Evolutionary conservation across 768 basidiomycete genomes (phyloP).

Genomic region (Cyclocybe cylindracea): DNA sequence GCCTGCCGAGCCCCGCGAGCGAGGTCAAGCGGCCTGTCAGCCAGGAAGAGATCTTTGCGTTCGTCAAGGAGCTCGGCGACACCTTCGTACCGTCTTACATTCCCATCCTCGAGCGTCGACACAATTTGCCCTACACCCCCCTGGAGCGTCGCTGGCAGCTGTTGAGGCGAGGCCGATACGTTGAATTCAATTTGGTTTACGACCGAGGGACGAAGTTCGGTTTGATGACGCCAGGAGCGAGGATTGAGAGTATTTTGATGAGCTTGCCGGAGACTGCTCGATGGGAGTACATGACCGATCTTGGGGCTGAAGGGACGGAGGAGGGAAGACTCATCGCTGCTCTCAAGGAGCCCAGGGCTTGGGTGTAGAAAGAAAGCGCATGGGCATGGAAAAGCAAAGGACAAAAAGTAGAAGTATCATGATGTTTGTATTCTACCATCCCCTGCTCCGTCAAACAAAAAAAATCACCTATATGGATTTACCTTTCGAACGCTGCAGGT

Average conservation of each 20-base stretch:
- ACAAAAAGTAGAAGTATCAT: neutral
- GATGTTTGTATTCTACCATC: too few relatives aligned
- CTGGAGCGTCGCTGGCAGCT: slow-evolving; percentile 90
- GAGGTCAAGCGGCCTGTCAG: slow-evolving; percentile 48
- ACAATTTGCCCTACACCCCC: slow-evolving; percentile 56
- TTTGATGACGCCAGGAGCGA: slow-evolving; percentile 77
- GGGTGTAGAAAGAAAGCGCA: slow-evolving; percentile 42
- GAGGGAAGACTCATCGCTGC: slow-evolving; percentile 67
- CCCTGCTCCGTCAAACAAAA: too few relatives aligned
- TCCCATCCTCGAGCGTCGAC: slow-evolving; percentile 73
- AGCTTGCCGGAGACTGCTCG: slow-evolving; percentile 83
- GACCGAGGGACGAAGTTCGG: slow-evolving; percentile 91
- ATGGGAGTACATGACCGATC: slow-evolving; percentile 87
- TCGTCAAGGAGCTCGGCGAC: slow-evolving; percentile 71
- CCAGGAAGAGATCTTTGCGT: slow-evolving; percentile 72
- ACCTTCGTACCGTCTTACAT: slow-evolving; percentile 90
- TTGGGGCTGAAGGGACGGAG: slow-evolving; percentile 65
- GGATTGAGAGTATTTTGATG: slow-evolving; percentile 91
- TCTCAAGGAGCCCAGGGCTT: slow-evolving; percentile 62
- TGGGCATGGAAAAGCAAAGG: too few relatives aligned
- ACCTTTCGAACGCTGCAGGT: too few relatives aligned
- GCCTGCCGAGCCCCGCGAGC: slow-evolving; percentile 46
- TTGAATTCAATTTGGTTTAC: slow-evolving; percentile 90
- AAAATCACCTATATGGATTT: too few relatives aligned
- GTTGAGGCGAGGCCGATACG: slow-evolving; percentile 87